Evolutionary conservation across 768 basidiomycete genomes (phyloP).

Genomic region (Chiua virens): DNA sequence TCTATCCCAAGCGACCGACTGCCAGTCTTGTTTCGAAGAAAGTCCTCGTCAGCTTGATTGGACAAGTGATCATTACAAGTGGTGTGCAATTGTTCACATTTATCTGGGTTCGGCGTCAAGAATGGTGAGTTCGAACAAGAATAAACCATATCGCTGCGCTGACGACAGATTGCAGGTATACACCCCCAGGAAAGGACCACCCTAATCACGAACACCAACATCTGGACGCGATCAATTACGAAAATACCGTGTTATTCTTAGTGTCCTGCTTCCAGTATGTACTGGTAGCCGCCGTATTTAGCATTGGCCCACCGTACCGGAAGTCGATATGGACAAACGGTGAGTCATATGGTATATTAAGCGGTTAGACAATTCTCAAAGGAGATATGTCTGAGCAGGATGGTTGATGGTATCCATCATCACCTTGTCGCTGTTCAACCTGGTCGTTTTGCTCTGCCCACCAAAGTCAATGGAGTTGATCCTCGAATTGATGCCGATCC

Average conservation of each 20-base stretch:
- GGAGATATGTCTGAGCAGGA: constrained; percentile 42
- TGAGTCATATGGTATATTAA: constrained; percentile 35
- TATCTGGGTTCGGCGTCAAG: constrained; percentile 81
- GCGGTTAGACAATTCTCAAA: not conserved
- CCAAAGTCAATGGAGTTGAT: constrained; percentile 55
- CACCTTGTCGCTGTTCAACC: constrained; percentile 67
- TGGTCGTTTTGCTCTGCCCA: constrained; percentile 74
- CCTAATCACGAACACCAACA: constrained; percentile 59
- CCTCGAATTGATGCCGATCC: constrained; percentile 77
- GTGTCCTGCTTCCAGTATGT: constrained; percentile 99
- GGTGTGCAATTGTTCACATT: constrained; percentile 84
- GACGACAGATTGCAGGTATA: constrained; percentile 58
- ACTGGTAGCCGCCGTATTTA: constrained; percentile 94
- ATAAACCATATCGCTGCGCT: not conserved
- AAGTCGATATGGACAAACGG: constrained; percentile 95
- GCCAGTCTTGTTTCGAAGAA: constrained; percentile 95
- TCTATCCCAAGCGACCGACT: constrained; percentile 89
- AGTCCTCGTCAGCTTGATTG: constrained; percentile 89
- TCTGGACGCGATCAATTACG: constrained; percentile 82
- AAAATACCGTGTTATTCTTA: constrained; percentile 90
- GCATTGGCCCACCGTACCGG: constrained; percentile 95
- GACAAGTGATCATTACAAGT: constrained; percentile 87
- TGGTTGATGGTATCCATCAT: constrained; percentile 81
- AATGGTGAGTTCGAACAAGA: constrained; percentile 55
- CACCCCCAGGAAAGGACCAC: constrained; percentile 53